These are phyloP conservation scores for Arthrobotrys sphaeroides DNA, from an alignment of 2,329 filamentous ascomycete species.

Conservation along the genomic window DNA sequence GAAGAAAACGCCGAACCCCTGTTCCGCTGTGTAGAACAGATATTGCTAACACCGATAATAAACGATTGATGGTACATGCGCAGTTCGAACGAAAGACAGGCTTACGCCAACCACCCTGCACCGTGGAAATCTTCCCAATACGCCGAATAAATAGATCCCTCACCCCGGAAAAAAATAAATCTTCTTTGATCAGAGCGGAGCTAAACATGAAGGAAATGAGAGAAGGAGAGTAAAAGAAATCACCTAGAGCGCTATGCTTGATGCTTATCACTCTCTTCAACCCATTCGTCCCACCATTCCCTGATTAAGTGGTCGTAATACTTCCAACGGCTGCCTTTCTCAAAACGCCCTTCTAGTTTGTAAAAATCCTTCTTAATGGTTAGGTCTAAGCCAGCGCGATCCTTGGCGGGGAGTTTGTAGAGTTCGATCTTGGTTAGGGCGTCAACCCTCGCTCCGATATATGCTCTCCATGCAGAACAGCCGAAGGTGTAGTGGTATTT, in stretches of 20 bases:
- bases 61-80: background rate
- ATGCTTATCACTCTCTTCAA: conserved; percentile 21
- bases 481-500: conserved; percentile 41
- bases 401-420: conserved; percentile 24
- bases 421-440: conserved; percentile 39
- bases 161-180: no score
- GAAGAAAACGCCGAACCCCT: background rate
- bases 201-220: background rate
- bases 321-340: conserved; percentile 27
- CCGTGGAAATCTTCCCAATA: background rate
- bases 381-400: conserved; percentile 28
- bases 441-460: conserved; percentile 37
- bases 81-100: no score
- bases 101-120: background rate
- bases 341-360: conserved; percentile 30
- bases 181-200: no score
- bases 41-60: background rate
- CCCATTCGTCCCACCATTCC: conserved; percentile 48
- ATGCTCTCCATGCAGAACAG: conserved; percentile 41
- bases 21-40: background rate
- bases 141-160: background rate
- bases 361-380: conserved; percentile 45
- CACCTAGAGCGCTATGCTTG: background rate
- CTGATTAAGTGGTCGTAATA: conserved; percentile 26
- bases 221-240: background rate